These are phyloP conservation scores for Auriscalpium vulgare DNA, from an alignment of 768 basidiomycete species.

Conservation along the genomic window DNA sequence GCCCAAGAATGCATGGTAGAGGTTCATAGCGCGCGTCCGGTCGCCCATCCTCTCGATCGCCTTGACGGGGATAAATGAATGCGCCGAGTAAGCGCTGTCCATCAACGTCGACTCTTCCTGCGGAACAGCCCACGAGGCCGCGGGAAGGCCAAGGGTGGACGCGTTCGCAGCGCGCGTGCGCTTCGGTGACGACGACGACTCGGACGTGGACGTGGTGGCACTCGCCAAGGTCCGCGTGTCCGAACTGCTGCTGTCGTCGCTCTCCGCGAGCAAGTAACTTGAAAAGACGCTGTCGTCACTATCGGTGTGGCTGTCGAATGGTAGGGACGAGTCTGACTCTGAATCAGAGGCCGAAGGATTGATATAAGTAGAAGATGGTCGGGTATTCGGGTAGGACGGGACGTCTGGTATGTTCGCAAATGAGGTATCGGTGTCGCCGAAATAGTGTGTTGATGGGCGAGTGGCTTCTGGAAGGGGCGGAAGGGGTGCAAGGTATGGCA, in stretches of 20 bases:
- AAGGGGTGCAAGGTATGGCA: constrained; percentile 14
- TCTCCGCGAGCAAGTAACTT: not conserved
- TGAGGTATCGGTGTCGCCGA: constrained; percentile 1
- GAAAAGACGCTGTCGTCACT: not conserved
- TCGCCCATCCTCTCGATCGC: constrained; percentile 39
- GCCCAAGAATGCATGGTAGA: constrained; percentile 52
- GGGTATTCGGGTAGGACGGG: constrained; percentile 10
- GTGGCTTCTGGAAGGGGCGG: constrained; percentile 11
- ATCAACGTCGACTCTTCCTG: constrained; percentile 11
- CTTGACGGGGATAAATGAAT: constrained; percentile 10
- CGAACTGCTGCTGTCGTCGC: not conserved
- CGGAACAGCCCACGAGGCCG: not conserved
- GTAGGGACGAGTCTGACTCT: constrained; percentile 8
- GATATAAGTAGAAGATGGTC: constrained; percentile 5
- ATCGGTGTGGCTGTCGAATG: not conserved
- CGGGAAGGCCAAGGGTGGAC: not conserved
- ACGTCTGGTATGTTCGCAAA: constrained; percentile 5
- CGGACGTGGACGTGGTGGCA: not conserved
- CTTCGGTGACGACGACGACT: not conserved
- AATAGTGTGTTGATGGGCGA: constrained; percentile 7
- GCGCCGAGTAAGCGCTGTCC: constrained; percentile 9
- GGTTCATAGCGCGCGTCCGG: constrained; percentile 62
- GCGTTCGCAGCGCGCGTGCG: not conserved
- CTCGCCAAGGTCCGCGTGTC: not conserved
- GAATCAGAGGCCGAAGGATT: constrained; percentile 1